These are phyloP conservation scores for Nakazawaea molendinolei DNA, from an alignment of 805 yeast species.

Conservation along the genomic window DNA sequence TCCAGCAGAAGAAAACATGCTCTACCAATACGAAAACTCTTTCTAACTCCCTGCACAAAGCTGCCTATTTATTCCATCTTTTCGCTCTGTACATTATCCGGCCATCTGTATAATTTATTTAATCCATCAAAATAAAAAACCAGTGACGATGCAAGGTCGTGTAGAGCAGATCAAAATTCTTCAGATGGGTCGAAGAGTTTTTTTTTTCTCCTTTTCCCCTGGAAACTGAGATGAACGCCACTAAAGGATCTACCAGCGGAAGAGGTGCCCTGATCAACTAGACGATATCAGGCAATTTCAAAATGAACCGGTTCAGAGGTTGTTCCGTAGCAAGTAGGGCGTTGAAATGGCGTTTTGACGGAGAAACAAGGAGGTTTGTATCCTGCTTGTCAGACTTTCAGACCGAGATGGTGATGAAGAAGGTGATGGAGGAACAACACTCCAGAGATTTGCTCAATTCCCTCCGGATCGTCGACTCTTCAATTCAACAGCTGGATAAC, in stretches of 20 bases:
- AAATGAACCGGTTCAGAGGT: conserved; percentile 10
- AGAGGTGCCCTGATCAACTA: neutral
- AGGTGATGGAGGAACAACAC: conserved; percentile 13
- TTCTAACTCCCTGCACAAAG: conserved; percentile 3
- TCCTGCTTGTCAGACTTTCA: conserved; percentile 16
- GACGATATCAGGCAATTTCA: conserved; percentile 2
- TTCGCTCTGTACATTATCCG: too few species aligned
- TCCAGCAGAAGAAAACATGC: neutral
- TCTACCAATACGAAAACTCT: conserved; percentile 8
- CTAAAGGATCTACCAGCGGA: too few species aligned
- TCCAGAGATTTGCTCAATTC: conserved; percentile 6
- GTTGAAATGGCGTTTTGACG: neutral
- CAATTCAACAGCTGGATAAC: conserved; percentile 3
- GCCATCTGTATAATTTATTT: too few species aligned
- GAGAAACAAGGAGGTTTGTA: conserved; percentile 5
- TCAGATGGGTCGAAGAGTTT: too few species aligned
- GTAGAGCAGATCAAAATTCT: too few species aligned
- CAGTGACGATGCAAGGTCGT: too few species aligned
- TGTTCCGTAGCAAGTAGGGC: conserved; percentile 1
- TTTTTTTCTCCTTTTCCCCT: too few species aligned
- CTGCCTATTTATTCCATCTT: neutral
- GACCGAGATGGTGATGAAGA: conserved; percentile 14
- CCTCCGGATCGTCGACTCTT: conserved; percentile 3
- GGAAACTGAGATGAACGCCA: conserved; percentile 2
- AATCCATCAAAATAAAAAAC: too few species aligned